Percentiles rank a stretch among this genome's conserved stretches.
These are phyloP conservation scores for Udeniomyces megalosporus DNA, from an alignment of 768 basidiomycete genomes.

Conservation along the genomic window DNA sequence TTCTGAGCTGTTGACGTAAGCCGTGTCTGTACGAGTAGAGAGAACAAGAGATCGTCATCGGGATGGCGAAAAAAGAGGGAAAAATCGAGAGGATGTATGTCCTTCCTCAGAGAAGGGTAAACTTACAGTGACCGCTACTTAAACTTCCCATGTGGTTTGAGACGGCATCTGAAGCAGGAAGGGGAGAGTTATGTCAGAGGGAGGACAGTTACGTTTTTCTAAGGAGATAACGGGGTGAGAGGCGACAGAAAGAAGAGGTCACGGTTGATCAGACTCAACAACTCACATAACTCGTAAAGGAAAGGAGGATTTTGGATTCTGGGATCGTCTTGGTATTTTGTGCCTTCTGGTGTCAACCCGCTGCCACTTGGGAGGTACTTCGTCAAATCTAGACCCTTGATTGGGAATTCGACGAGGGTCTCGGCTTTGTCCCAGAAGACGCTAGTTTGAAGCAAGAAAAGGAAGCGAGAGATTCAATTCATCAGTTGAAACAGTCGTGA, in stretches of 20 bases:
- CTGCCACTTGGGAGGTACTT: constrained; percentile 62
- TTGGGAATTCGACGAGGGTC: constrained; percentile 75
- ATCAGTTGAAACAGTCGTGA: no score
- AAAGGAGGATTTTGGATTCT: constrained; percentile 73
- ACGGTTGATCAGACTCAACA: no score
- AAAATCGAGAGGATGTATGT: background rate
- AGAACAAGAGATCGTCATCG: background rate
- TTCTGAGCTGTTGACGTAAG: constrained; percentile 59
- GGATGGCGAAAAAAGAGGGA: background rate
- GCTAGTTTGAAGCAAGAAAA: background rate
- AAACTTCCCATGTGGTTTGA: constrained; percentile 92
- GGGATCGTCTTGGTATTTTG: constrained; percentile 47
- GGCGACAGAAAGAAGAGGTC: background rate
- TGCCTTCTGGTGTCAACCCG: constrained; percentile 22
- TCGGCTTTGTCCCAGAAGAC: constrained; percentile 93
- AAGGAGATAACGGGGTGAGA: no score
- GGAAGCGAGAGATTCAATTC: no score
- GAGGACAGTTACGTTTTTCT: background rate
- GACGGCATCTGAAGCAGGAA: constrained; percentile 45
- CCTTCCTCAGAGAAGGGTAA: no score
- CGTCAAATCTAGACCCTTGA: constrained; percentile 44
- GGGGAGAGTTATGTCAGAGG: background rate
- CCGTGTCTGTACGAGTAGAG: constrained; percentile 52
- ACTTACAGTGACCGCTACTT: constrained; percentile 88
- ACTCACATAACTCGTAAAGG: constrained; percentile 59